Evolutionary conservation across 495 filamentous ascomycete genomes (phyloP).

Genomic region (Penicillium dipodomyicola): DNA sequence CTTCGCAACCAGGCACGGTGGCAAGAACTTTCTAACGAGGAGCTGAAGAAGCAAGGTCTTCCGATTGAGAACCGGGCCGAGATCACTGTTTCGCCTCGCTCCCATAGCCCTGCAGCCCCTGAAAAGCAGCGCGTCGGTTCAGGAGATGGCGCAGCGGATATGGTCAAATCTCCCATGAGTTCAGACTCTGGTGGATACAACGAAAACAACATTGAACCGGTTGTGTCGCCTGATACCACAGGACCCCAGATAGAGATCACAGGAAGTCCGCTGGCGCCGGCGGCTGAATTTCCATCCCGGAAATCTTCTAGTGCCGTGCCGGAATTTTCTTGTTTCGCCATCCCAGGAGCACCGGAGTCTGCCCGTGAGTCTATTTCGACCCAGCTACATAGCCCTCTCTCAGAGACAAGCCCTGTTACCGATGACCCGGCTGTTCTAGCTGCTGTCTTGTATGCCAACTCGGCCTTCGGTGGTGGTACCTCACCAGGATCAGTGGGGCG

Average conservation of each 20-base stretch:
- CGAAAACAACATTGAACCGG: slow-evolving; percentile 40
- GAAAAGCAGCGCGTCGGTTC: slow-evolving; percentile 6
- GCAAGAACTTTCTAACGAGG: slow-evolving; percentile 61
- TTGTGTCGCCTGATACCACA: slow-evolving; percentile 41
- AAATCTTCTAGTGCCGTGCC: slow-evolving; percentile 42
- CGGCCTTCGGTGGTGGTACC: slow-evolving; percentile 3
- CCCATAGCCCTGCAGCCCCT: slow-evolving; percentile 32
- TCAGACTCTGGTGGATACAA: slow-evolving; percentile 26
- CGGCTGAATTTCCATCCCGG: slow-evolving; percentile 27
- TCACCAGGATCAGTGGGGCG: slow-evolving; percentile 14
- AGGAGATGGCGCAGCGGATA: slow-evolving; percentile 12
- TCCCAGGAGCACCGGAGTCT: slow-evolving; percentile 22
- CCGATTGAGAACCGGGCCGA: slow-evolving; percentile 23
- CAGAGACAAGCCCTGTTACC: slow-evolving; percentile 16
- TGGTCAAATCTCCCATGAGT: slow-evolving; percentile 20
- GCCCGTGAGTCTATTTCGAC: slow-evolving; percentile 18
- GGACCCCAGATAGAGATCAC: slow-evolving; percentile 46
- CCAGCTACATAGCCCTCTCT: slow-evolving; percentile 17
- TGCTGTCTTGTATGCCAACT: slow-evolving; percentile 34
- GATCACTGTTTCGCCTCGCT: slow-evolving; percentile 37
- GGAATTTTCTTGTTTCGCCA: slow-evolving; percentile 32
- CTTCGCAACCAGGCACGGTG: slow-evolving; percentile 70
- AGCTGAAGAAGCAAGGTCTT: slow-evolving; percentile 35
- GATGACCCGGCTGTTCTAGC: slow-evolving; percentile 35
- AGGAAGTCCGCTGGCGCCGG: slow-evolving; percentile 21